Percentiles rank a stretch among this genome's conserved stretches.
Evolutionary conservation across 352 stramenopile species (phyloP).

Genomic region (Globisporangium megalacanthum): DNA sequence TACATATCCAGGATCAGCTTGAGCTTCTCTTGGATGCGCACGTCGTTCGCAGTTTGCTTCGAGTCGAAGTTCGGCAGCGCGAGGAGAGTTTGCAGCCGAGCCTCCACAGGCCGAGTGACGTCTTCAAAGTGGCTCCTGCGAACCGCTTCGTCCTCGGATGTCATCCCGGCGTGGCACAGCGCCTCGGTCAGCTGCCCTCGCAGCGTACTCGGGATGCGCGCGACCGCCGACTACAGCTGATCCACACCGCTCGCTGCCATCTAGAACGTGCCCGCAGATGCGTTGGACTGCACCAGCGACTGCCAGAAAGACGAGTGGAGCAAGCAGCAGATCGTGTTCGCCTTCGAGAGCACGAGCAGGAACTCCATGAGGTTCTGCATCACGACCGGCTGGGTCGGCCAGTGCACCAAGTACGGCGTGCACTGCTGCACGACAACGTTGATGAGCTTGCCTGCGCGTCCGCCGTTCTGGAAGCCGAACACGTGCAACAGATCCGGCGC

Average conservation of each 20-base stretch:
- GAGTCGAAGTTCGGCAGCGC: conserved; percentile 49
- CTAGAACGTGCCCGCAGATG: conserved; percentile 51
- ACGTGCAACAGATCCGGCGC: conserved; percentile 49
- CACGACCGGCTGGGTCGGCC: conserved; percentile 75
- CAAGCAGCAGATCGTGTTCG: conserved; percentile 48
- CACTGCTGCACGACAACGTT: conserved; percentile 67
- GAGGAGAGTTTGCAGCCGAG: conserved; percentile 50
- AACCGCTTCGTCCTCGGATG: conserved; percentile 35
- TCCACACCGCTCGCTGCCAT: conserved; percentile 18
- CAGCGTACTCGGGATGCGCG: conserved; percentile 47
- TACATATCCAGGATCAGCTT: conserved; percentile 79
- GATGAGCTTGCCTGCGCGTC: conserved; percentile 50
- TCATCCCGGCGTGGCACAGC: conserved; percentile 70
- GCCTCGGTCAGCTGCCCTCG: conserved; percentile 64
- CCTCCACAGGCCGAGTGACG: conserved; percentile 40
- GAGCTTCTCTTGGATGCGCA: conserved; percentile 62
- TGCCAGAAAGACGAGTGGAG: conserved; percentile 62
- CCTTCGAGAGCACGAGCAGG: conserved; percentile 63
- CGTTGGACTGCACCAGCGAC: conserved; percentile 68
- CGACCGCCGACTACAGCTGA: conserved; percentile 39
- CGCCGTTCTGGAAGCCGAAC: conserved; percentile 56
- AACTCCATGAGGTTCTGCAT: conserved; percentile 83
- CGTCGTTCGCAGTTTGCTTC: conserved; percentile 56
- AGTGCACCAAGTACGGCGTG: conserved; percentile 72
- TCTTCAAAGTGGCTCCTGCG: conserved; percentile 50